These are phyloP conservation scores for Torulaspora globosa DNA, from an alignment of 1,139 yeast species.

Conservation along the genomic window DNA sequence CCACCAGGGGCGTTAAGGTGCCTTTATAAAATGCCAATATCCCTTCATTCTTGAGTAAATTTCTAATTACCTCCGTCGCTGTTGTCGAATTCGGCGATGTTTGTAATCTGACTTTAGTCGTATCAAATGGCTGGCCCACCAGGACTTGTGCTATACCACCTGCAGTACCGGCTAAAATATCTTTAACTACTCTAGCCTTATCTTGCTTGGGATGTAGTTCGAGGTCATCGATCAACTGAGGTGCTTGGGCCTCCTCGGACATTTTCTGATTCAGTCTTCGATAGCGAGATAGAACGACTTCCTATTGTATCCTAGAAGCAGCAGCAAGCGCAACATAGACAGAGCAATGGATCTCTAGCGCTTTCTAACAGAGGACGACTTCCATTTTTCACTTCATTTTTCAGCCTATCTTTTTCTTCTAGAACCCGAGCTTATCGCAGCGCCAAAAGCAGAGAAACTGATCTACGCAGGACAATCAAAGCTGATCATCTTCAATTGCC, in stretches of 20 bases:
- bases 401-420: neutral
- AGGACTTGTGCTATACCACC: constrained; percentile 94
- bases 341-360: neutral
- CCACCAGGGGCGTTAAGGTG: constrained; percentile 77
- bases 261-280: constrained; percentile 12
- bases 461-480: neutral
- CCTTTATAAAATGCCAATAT: constrained; percentile 82
- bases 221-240: constrained; percentile 35
- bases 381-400: neutral
- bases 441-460: neutral
- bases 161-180: constrained; percentile 81
- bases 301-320: neutral
- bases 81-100: constrained; percentile 69
- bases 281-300: neutral
- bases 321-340: neutral
- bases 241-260: constrained; percentile 36
- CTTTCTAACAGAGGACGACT: neutral
- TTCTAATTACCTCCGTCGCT: constrained; percentile 68
- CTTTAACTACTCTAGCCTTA: constrained; percentile 43
- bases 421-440: constrained; percentile 2
- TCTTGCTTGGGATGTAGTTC: constrained; percentile 21
- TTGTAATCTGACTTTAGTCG: constrained; percentile 85
- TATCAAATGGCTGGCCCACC: constrained; percentile 93
- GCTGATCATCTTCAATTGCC: neutral
- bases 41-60: constrained; percentile 71